Base-by-base conservation (phyloP, 2,329 filamentous ascomycete species). In the Fusarium sp. region DNA sequence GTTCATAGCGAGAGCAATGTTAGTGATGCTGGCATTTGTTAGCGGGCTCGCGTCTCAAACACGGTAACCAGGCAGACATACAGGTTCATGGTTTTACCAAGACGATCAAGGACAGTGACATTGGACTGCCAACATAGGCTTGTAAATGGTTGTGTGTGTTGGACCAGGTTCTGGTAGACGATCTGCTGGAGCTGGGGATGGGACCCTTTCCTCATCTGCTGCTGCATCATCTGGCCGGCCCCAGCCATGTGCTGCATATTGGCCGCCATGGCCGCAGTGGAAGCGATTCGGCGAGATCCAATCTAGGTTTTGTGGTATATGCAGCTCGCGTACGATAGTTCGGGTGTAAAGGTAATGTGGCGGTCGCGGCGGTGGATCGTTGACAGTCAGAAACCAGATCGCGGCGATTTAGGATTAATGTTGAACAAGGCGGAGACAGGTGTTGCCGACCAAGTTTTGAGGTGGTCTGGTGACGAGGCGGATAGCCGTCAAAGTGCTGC, bases 161-260 rank as follows among this genome's bases (percentile, higher is more conserved):
- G 73, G 6, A 79, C 68, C 16, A 84, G 76, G 20, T 78, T 78
- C 51, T 80, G 77, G 55, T 81, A 83, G 7, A 85, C 78, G 14
- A 79, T 70, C 40, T 80, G 76, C 54, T 81, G 80, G 20, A 81
- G 69, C 65, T 80, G 78, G 42, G 71, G 67, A 14, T 42, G 58
- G 56, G 70, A 71, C 44, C 74, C 73, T 51, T 76, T 75, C 65
- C 79, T 77, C 71, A 80, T 76, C 65, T 83, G 81, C 67, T 82
- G 79, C 72, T 80, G 79, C 77, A 83, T 80, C 78, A 84, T 82
- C 63, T 80, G 80, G 77, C 79, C 81, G 69, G 78, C 80, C 65
- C 78, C 79, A 75, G 79, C 81, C 84, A 88, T 87, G 74, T 86
- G 85, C 77, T 84, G 83, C 79, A 88, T 84, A 72, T 87, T 87